A percentile compares a stretch with the other conserved stretches of the same genome.
These are phyloP conservation scores for Wickerhamiella musiphila DNA, from an alignment of 805 yeast species.

Conservation along the genomic window DNA sequence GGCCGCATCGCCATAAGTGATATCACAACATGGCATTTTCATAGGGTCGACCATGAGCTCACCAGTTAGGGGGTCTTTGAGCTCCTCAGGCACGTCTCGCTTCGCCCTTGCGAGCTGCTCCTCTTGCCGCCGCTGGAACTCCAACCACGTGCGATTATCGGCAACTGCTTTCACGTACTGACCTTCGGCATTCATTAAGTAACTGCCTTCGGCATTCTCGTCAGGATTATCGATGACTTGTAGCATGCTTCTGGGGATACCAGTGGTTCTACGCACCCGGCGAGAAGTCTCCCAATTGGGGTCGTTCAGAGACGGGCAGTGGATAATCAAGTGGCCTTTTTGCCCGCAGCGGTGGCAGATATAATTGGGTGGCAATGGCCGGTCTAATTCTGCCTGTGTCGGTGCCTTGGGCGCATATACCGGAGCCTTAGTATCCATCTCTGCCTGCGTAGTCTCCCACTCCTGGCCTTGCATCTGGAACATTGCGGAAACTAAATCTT, in stretches of 20 bases:
- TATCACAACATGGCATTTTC: conserved; percentile 64
- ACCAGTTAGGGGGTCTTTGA: conserved; percentile 54
- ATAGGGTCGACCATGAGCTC: conserved; percentile 56
- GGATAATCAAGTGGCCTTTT: conserved; percentile 88
- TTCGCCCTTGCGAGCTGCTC: conserved; percentile 27
- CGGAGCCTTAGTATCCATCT: conserved; percentile 71
- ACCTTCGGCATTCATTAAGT: conserved; percentile 86
- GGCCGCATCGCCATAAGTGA: conserved; percentile 38
- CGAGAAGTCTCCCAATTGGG: conserved; percentile 91
- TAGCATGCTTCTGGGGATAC: conserved; percentile 88
- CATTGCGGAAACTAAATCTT: conserved; percentile 77
- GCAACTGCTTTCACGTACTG: conserved; percentile 93
- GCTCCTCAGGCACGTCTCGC: conserved; percentile 33
- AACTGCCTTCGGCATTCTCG: conserved; percentile 41
- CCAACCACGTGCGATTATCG: conserved; percentile 79
- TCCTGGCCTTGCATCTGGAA: conserved; percentile 84
- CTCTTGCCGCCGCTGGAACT: conserved; percentile 53
- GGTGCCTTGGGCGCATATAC: conserved; percentile 26
- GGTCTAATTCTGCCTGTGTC: conserved; percentile 29
- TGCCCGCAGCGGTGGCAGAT: conserved; percentile 94
- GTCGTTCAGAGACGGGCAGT: conserved; percentile 87
- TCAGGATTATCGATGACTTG: conserved; percentile 71
- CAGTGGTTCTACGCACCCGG: conserved; percentile 80
- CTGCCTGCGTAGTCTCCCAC: conserved; percentile 90
- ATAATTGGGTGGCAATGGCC: conserved; percentile 86